Conservation (phyloP, 306 rosid genomes). For the Quercus robur region DNA sequence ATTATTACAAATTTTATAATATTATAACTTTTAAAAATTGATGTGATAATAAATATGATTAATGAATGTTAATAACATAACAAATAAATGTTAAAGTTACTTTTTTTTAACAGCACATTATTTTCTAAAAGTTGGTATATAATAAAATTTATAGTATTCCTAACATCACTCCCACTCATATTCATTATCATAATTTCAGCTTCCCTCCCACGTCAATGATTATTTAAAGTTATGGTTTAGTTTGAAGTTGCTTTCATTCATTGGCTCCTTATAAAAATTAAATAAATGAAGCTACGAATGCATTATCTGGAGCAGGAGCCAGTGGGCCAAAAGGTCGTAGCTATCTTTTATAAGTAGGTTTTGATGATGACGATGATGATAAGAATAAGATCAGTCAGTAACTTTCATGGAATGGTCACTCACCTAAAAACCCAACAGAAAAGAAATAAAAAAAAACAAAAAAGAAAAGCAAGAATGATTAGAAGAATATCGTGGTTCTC, state of each 20-base stretch:
- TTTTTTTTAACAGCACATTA: no score
- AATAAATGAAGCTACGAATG: background rate
- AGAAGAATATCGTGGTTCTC: slow-evolving; percentile 1
- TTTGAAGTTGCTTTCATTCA: background rate
- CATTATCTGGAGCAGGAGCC: background rate
- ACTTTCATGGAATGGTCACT: background rate
- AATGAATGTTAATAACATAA: no score
- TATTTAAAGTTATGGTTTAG: no score
- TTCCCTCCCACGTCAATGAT: no score
- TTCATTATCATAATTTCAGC: no score
- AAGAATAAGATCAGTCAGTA: background rate
- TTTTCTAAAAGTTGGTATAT: no score
- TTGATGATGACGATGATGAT: background rate
- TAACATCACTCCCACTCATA: no score
- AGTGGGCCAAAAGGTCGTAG: background rate
- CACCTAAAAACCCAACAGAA: background rate
- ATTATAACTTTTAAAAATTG: no score
- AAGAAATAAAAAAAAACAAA: background rate
- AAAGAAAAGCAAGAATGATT: background rate
- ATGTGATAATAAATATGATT: no score
- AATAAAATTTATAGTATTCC: no score
- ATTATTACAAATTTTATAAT: no score
- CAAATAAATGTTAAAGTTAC: no score
- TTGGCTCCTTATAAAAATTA: background rate
- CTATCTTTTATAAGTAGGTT: background rate